Base-by-base conservation (phyloP, 106 monocot genomes). In the Vanilla planifolia region DNA sequence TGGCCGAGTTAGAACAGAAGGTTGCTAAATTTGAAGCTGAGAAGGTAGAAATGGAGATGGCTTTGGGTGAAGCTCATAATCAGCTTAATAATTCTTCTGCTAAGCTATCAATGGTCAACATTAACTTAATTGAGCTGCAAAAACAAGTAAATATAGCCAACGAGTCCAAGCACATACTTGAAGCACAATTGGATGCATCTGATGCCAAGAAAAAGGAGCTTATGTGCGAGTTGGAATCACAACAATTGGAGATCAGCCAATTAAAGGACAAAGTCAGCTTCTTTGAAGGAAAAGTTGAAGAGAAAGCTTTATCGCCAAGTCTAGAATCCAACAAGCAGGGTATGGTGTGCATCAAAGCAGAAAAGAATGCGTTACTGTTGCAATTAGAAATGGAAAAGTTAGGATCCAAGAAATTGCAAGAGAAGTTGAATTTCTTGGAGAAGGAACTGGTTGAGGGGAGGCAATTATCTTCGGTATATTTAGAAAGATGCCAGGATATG, bases 221-320 rank as follows among this genome's bases (percentile, higher is more conserved):
- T 45, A 79, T 73, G 44, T 48, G 62, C 68, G 71, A 78, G 60
- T 67, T 87, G 21, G 70, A 82, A 41, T 60, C 64, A 9, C 39
- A 75, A 44, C 20, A 66, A 25, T 9, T n/a, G 22, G 79, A 84
- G 59, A 40, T 67, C 1, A 17, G 37, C 29, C 51, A 69, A 48
- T 34, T 84, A 17, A 6, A 22, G 32, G 71, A 74, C 13, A 71
- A 75, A 26, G 51, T 85, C 21, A 43, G 6, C n/a, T 43, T 53
- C 6, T 43, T 79, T 15, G 65, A 75, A 51, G 55, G n/a, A 6
- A 66, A 85, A 45, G 29, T 64, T 20, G 55, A 61, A 17, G 83
- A 78, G 39, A 67, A 33, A 33, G 51, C 33, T 8, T 59, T 63
- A 0, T 66, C 71, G 21, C 44, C 43, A 60, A 55, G 59, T 30